A percentile compares a stretch with the other conserved stretches of the same genome.
Evolutionary conservation across 768 basidiomycete species (phyloP).

Genomic region (Leccinum sublutescens): DNA sequence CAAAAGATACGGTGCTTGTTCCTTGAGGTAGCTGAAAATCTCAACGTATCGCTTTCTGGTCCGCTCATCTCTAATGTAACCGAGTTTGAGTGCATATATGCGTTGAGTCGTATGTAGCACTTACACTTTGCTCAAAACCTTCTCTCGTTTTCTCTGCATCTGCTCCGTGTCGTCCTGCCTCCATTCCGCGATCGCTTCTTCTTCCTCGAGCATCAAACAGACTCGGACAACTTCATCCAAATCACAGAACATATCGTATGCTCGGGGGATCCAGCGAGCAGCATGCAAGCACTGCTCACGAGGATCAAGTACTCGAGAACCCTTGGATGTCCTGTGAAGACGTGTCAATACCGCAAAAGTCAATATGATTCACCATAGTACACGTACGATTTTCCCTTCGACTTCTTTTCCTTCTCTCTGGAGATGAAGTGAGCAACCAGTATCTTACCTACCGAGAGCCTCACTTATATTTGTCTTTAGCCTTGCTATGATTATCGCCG

Average conservation of each 20-base stretch:
- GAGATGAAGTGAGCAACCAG: no score
- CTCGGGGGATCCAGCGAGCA: background rate
- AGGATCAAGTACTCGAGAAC: no score
- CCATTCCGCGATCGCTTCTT: background rate
- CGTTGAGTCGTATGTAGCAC: background rate
- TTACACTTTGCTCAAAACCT: background rate
- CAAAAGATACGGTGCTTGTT: background rate
- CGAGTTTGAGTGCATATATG: background rate
- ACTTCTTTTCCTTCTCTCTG: no score
- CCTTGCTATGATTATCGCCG: no score
- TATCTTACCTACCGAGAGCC: no score
- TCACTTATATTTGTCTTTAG: no score
- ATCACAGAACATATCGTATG: background rate
- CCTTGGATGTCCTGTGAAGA: no score
- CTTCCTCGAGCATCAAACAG: background rate
- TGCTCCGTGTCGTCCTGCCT: no score
- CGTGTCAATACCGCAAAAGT: no score
- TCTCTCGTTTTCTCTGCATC: background rate
- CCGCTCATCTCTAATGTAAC: background rate
- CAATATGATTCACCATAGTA: no score
- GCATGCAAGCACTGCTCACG: background rate
- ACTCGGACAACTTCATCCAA: background rate
- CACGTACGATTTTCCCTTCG: no score
- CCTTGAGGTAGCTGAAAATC: background rate
- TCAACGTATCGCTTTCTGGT: background rate